Base-by-base conservation (phyloP, 305 asterid species). In the Solanum chacoense region DNA sequence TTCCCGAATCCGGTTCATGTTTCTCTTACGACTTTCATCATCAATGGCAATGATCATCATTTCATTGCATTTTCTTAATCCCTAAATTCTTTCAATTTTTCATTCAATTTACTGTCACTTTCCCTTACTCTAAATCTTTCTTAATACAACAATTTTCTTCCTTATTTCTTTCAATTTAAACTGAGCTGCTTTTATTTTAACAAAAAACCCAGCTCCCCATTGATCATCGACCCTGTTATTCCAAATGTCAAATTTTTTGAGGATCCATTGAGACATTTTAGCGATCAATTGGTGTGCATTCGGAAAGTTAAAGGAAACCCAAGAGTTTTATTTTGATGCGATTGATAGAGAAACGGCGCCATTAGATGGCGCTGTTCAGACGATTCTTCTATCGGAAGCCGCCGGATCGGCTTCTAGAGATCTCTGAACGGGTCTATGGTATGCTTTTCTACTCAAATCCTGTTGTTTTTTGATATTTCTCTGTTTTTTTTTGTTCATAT, bases 341-440 rank as follows among this genome's bases (percentile, higher is more conserved):
- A 91, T 92, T 90, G 36, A 92, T 93, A 89, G 89, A 90, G 83
- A 91, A 94, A 96, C 99, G 94, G 99, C 98, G 99, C 99, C 98
- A 93, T 93, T 93, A 87, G 92, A 96, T 96, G 99, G 98, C 99
- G 99, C 98, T 96, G 98, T 96, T 96, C 92, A 93, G 98, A 90
- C 93, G 98, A 74, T 95, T 96, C 92, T 96, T 96, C 89, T 96
- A 96, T 80, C 84, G 94, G 94, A 96, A 95, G 96, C 98, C 99
- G 88, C 99, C 99, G 59, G 99, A 96, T 93, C 96, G 98, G 90
- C 99, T 96, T 94, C 98, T 96, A 22, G 99, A 96, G 94, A 96
- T 96, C 95, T 94, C 98, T 69, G 98, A 96, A 91, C 92, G 98
- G 93, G 98, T 96, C 90, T 96, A 94, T 74, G 99, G 99, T 96